Evolutionary conservation across 768 basidiomycete genomes (phyloP).

Genomic region (Phlebiopsis flavidoalba): DNA sequence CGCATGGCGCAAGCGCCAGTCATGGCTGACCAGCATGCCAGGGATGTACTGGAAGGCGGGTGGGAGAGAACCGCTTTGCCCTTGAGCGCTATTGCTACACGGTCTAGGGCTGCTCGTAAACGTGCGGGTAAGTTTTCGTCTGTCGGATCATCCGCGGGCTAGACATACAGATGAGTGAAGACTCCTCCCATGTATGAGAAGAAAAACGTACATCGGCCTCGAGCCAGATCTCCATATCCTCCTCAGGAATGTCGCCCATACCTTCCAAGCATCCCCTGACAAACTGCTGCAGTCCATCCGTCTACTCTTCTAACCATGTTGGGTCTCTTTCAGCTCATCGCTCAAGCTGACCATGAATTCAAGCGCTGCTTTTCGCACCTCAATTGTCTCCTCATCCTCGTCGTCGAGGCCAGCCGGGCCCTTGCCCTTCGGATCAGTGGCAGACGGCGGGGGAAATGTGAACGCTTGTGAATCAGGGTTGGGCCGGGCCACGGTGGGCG

Average conservation of each 20-base stretch:
- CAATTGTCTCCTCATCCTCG: conserved; percentile 58
- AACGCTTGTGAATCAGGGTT: conserved; percentile 34
- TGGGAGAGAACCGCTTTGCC: conserved; percentile 71
- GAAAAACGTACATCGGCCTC: conserved; percentile 59
- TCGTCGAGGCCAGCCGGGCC: conserved; percentile 28
- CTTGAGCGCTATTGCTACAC: conserved; percentile 75
- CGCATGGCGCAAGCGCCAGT: conserved; percentile 84
- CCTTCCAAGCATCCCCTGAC: conserved; percentile 78
- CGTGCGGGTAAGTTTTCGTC: conserved; percentile 65
- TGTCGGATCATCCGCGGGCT: conserved; percentile 61
- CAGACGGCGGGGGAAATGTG: conserved; percentile 30
- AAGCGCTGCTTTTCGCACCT: conserved; percentile 65
- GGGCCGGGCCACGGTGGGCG: conserved; percentile 46
- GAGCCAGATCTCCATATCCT: conserved; percentile 56
- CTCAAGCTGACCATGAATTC: conserved; percentile 83
- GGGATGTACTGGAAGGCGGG: conserved; percentile 81
- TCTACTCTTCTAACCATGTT: conserved; percentile 61
- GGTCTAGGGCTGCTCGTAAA: conserved; percentile 84
- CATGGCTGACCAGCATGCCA: conserved; percentile 72
- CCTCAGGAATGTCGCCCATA: conserved; percentile 74
- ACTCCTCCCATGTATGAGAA: background rate
- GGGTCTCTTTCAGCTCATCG: conserved; percentile 69
- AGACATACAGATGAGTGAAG: background rate
- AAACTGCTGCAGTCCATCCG: conserved; percentile 66
- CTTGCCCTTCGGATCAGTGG: conserved; percentile 20